Evolutionary conservation across 1,284 basidiomycete species (phyloP).

Genomic region (Agroathelia rolfsii): DNA sequence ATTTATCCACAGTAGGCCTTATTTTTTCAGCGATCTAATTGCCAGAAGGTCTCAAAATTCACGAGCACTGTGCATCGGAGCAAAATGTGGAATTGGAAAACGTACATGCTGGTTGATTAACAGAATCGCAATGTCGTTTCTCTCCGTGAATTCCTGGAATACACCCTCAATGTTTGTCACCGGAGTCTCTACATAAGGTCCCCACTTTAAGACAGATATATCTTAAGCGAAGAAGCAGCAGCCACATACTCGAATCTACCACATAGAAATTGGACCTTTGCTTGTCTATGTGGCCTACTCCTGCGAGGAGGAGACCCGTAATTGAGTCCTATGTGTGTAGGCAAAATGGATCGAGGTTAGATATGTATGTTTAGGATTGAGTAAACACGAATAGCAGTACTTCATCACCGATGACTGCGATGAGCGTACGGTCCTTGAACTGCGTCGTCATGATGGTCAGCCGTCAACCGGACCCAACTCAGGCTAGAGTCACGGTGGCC

Average conservation of each 20-base stretch:
- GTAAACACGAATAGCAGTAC: slow-evolving; percentile 29
- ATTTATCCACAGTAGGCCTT: slow-evolving; percentile 88
- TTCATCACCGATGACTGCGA: slow-evolving; percentile 95
- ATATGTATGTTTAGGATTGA: not conserved
- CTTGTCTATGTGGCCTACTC: slow-evolving; percentile 82
- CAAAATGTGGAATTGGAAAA: slow-evolving; percentile 8
- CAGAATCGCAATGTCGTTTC: slow-evolving; percentile 89
- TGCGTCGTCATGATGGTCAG: too few species aligned
- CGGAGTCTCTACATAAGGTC: slow-evolving; percentile 68
- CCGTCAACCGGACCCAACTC: too few species aligned
- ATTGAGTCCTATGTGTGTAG: slow-evolving; percentile 70
- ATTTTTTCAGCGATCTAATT: slow-evolving; percentile 91
- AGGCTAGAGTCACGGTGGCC: too few species aligned
- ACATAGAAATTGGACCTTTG: slow-evolving; percentile 94
- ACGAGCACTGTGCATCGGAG: slow-evolving; percentile 9
- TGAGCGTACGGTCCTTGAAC: slow-evolving; percentile 78
- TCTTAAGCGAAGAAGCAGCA: slow-evolving; percentile 7
- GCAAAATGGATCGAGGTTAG: slow-evolving; percentile 7
- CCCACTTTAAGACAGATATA: too few species aligned
- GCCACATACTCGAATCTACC: slow-evolving; percentile 74
- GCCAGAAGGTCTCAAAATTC: slow-evolving; percentile 7
- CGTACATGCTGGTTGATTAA: slow-evolving; percentile 95
- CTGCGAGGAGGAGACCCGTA: slow-evolving; percentile 86
- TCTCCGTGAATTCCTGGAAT: slow-evolving; percentile 87
- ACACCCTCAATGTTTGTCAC: slow-evolving; percentile 79